phyloP scores from a whole-genome alignment of 441 rosid genomes.

The Populus hybrid region DNA sequence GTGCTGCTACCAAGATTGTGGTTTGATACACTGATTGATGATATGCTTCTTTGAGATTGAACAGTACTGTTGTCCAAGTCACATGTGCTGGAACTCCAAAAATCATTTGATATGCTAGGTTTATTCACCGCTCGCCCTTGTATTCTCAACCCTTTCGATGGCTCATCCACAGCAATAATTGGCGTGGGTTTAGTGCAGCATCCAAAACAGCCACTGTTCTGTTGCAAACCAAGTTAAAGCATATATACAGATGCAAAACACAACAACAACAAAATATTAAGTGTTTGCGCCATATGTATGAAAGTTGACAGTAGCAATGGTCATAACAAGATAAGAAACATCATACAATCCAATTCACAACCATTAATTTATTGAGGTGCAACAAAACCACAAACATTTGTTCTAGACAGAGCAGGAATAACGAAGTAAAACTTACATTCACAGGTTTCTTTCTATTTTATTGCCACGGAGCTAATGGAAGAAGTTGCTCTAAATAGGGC shows the following conservation, averaged over 20 bases:
- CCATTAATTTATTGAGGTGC: not conserved
- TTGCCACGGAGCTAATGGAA: not conserved
- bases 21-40: conserved; percentile 42
- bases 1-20: conserved; percentile 30
- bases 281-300: not conserved
- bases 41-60: conserved; percentile 59
- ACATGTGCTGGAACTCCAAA: conserved; percentile 52
- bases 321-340: not conserved
- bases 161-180: conserved; percentile 61
- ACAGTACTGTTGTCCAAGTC: conserved; percentile 50
- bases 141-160: conserved; percentile 55
- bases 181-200: conserved; percentile 53
- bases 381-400: not conserved
- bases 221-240: conserved; percentile 36
- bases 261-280: not conserved
- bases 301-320: conserved; percentile 6
- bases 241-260: conserved; percentile 6
- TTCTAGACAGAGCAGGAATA: conserved; percentile 1
- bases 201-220: conserved; percentile 76
- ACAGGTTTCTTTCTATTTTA: not conserved
- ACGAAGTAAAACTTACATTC: not conserved
- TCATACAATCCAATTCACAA: not conserved
- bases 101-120: conserved; percentile 45
- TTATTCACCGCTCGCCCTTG: conserved; percentile 48
- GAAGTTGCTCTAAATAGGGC: not conserved